Base-by-base conservation (phyloP, 2,329 filamentous ascomycete genomes). In the Stachybotrys chartarum region DNA sequence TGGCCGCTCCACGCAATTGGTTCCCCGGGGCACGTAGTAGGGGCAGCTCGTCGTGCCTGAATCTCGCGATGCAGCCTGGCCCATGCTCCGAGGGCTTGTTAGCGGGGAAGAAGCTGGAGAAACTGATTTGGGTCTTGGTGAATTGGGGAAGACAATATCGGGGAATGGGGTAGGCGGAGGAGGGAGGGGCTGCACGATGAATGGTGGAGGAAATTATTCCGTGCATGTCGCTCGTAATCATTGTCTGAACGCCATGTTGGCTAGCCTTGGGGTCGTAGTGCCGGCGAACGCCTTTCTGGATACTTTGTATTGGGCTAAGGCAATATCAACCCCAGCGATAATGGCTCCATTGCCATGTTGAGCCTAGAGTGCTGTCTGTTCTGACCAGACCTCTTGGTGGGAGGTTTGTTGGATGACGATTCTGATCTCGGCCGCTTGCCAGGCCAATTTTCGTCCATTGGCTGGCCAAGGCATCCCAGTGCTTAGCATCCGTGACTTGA, bases 191-290 rank as follows among this genome's bases (percentile, higher is more conserved):
- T 16, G 50, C 16, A 24, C n/a, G 32, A 7, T 52, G 50, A 52
- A 17, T 52, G 50, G 50, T 52, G 50, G 50, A 52, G 12, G 50
- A 14, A 44, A 44, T 52, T 52, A 10, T 44, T 35, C 50, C 50
- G 50, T 42, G 35, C 35, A 14, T 10, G 10, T 42, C 35, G 35
- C 35, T 14, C 14, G 35, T 42, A 14, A 10, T 10, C 3, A 42
- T 42, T 4, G 24, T 42, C 35, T 42, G 35, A 14, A 42, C 14
- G 35, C 35, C 35, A 14, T 42, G 10, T 42, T 42, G 35, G 35
- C 35, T 42, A 14, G 14, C 8, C 24, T 24, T 24, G 24, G 24
- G 24, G 24, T 24, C 24, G 24, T 24, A 24, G 24, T 24, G 24
- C 24, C 24, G 24, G 24, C 24, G 24, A 24, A 24, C 24, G 4